These are phyloP conservation scores for Trypanosoma mega DNA, from an alignment of 208 protist genomes.

Conservation along the genomic window DNA sequence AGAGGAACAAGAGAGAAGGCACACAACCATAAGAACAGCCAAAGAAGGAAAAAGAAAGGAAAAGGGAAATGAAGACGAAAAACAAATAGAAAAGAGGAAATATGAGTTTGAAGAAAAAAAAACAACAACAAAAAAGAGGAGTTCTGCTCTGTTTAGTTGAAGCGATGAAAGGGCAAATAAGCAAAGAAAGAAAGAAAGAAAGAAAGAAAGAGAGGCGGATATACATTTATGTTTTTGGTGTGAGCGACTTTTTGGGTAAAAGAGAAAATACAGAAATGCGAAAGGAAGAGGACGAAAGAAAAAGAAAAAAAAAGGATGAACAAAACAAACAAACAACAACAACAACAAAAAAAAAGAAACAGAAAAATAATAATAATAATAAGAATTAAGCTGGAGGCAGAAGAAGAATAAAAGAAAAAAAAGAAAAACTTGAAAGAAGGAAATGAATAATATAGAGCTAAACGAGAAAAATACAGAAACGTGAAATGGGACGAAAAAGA, in stretches of 20 bases:
- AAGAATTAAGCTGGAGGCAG: too few species aligned
- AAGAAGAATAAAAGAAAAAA: not conserved
- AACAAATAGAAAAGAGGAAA: not conserved
- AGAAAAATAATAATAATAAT: too few species aligned
- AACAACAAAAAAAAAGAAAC: not conserved
- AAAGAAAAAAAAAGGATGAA: not conserved
- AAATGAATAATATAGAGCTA: not conserved
- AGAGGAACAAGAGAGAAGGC: not conserved
- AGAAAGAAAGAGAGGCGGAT: not conserved
- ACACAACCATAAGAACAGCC: not conserved
- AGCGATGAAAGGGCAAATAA: constrained; percentile 1
- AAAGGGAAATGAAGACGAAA: not conserved
- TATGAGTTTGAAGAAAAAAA: not conserved
- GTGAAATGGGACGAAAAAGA: not conserved
- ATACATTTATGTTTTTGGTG: too few species aligned
- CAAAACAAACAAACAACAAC: not conserved
- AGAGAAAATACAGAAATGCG: not conserved
- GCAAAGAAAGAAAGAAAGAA: constrained; percentile 1
- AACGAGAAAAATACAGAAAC: not conserved
- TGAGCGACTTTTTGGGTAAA: not conserved
- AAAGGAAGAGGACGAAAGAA: not conserved
- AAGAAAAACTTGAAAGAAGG: too few species aligned
- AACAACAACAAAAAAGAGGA: too few species aligned
- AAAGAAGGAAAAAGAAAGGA: not conserved
- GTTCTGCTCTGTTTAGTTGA: too few species aligned